Base-by-base conservation (phyloP, 2,329 filamentous ascomycete genomes). In the Cladosporium velox region DNA sequence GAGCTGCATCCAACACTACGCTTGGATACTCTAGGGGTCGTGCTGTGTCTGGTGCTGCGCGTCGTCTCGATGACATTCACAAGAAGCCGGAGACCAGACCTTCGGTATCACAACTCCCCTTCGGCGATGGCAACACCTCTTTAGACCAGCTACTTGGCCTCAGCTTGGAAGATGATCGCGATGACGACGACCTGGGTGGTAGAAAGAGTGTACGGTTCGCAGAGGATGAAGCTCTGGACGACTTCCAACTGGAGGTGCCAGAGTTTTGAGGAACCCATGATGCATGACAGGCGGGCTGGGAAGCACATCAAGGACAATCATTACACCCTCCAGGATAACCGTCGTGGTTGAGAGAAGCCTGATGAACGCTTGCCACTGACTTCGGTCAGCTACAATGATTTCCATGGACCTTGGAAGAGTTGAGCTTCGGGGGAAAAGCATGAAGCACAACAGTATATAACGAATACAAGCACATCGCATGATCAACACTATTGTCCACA, bases 11-110 rank as follows among this genome's bases (percentile, higher is more conserved):
- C 1, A 87, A 89, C 69, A 93, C 88, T 65, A 97, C 93, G 0
- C 85, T 97, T 51, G 93, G 93, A 18, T 97, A 96, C 76, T 91
- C 87, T 65, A 92, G 90, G 76, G 93, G 93, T 38, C 87, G 91
- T 38, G 80, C 81, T 12, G 80, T 83, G 2, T 82, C 82, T 24
- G 77, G 77, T 8, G 76, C 75, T 30, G 69, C 83, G 4, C 67
- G 67, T 10, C 74, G 75, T 5, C 67, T 75, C 1, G 67, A 70
- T 10, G 64, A 61, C 6, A 69, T 72, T 21, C 69, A 72, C 57
- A 58, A 67, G 30, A 67, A 67, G 44, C 65, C 60, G 18, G 57
- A 63, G 21, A 34, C 34, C 24, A 28, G 68, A 24, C 59, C 55
- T 60, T 54, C 58, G 26, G 32, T 66, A 12, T 49, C 54, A 24